phyloP scores from a whole-genome alignment of 768 basidiomycete species.

The Podaxis mareebaensis region DNA sequence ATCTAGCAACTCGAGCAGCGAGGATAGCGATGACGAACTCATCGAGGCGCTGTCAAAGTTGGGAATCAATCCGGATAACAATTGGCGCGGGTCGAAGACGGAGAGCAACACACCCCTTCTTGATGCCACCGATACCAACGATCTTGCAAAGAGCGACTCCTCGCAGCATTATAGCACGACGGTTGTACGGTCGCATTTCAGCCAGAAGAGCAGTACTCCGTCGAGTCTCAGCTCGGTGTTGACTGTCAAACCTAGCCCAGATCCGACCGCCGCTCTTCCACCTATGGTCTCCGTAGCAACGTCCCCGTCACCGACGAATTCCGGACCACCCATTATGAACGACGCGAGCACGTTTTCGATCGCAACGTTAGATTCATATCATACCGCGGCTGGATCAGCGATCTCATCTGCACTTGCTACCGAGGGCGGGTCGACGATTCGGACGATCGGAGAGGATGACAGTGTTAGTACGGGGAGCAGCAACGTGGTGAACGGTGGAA shows the following conservation, averaged over 20 bases:
- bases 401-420: constrained; percentile 64
- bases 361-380: constrained; percentile 61
- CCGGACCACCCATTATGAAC: constrained; percentile 32
- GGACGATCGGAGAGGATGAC: constrained; percentile 33
- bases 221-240: constrained; percentile 72
- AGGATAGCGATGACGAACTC: constrained; percentile 72
- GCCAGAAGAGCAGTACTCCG: constrained; percentile 35
- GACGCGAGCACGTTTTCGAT: constrained; percentile 53
- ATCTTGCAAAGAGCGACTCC: background rate
- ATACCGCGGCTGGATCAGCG: constrained; percentile 58
- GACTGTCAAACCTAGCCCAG: constrained; percentile 60
- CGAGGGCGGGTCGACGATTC: constrained; percentile 67
- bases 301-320: constrained; percentile 15
- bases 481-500: constrained; percentile 21
- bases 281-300: constrained; percentile 34
- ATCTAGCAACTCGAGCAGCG: constrained; percentile 34
- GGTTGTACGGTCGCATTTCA: constrained; percentile 55
- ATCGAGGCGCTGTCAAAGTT: constrained; percentile 59
- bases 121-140: background rate
- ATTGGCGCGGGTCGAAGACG: constrained; percentile 44
- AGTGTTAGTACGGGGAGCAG: background rate
- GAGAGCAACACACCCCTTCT: constrained; percentile 27
- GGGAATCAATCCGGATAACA: constrained; percentile 40
- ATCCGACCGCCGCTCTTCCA: constrained; percentile 46
- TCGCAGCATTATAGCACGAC: constrained; percentile 68